Conservation (phyloP, 2,329 filamentous ascomycete genomes). For the Canariomyces notabilis region DNA sequence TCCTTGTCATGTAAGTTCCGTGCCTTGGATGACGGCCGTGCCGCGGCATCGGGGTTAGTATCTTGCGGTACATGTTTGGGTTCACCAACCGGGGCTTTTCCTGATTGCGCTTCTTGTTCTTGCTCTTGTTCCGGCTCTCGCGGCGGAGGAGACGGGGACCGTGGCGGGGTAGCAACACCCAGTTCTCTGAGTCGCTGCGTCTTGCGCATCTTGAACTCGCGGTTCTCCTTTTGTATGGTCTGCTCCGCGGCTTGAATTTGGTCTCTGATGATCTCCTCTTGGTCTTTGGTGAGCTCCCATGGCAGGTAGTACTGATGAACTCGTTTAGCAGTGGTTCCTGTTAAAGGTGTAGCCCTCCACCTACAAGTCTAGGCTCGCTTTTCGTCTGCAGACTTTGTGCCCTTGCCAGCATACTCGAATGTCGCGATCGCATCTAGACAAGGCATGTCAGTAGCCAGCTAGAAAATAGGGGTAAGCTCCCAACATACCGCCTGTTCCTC, state of each 20-base stretch:
- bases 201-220: constrained; percentile 53
- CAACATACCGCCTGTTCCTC: constrained; percentile 69
- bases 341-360: constrained; percentile 30
- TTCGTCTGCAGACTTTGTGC: constrained; percentile 71
- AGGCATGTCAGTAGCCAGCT: constrained; percentile 23
- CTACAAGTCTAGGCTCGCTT: constrained; percentile 67
- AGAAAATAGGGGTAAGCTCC: not conserved
- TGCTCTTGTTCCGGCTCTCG: constrained; percentile 1
- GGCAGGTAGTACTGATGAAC: constrained; percentile 72
- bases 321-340: constrained; percentile 8
- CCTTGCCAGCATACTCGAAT: constrained; percentile 64
- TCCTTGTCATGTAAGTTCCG: constrained; percentile 35
- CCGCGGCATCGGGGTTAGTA: constrained; percentile 32
- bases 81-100: constrained; percentile 37
- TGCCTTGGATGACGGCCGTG: constrained; percentile 35
- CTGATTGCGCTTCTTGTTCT: constrained; percentile 22
- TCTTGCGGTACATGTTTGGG: constrained; percentile 34
- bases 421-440: constrained; percentile 65
- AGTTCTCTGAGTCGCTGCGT: constrained; percentile 38
- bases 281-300: constrained; percentile 64
- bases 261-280: constrained; percentile 65
- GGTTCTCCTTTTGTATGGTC: constrained; percentile 58
- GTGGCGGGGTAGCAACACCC: constrained; percentile 28
- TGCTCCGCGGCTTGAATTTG: constrained; percentile 64
- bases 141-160: constrained; percentile 16